A percentile compares a stretch with the other conserved stretches of the same genome.
Evolutionary conservation across 306 rosid genomes (phyloP).

Genomic region (Datisca glomerata): DNA sequence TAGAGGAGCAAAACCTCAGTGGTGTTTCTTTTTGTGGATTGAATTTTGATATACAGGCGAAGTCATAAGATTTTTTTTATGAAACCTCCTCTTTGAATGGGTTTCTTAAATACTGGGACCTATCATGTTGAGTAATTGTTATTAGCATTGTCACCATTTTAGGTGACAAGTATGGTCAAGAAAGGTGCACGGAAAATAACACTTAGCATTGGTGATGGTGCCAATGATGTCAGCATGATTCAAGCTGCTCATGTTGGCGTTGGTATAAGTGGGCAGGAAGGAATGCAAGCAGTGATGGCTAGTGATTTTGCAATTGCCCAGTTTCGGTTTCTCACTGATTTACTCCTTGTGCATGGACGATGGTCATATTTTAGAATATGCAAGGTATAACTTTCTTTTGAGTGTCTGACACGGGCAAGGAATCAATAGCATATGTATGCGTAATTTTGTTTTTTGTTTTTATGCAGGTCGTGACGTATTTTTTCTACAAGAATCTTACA

Average conservation of each 20-base stretch:
- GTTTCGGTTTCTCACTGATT: constrained; percentile 88
- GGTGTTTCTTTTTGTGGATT: too few relatives aligned
- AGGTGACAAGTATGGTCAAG: constrained; percentile 94
- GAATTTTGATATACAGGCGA: too few relatives aligned
- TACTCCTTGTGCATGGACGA: constrained; percentile 97
- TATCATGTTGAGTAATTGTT: too few relatives aligned
- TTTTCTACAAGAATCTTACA: constrained; percentile 95
- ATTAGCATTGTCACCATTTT: too few relatives aligned
- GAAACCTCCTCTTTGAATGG: too few relatives aligned
- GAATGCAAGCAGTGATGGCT: constrained; percentile 99
- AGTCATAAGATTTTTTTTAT: too few relatives aligned
- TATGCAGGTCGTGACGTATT: constrained; percentile 87
- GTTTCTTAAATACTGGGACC: too few relatives aligned
- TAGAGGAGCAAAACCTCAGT: too few relatives aligned
- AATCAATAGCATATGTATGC: constrained; percentile 5
- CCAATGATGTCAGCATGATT: constrained; percentile 99
- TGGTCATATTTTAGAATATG: constrained; percentile 96
- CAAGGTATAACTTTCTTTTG: constrained; percentile 48
- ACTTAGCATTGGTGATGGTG: constrained; percentile 96
- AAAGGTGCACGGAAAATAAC: constrained; percentile 86
- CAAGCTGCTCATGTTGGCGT: constrained; percentile 99
- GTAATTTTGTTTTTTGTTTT: constrained; percentile 8
- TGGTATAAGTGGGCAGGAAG: constrained; percentile 96
- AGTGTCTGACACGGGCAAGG: too few relatives aligned
- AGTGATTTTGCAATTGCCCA: constrained; percentile 98